Percentiles rank a stretch among this genome's conserved stretches.
Conservation (phyloP, 306 rosid species). For the Dalbergia cochinchinensis region DNA sequence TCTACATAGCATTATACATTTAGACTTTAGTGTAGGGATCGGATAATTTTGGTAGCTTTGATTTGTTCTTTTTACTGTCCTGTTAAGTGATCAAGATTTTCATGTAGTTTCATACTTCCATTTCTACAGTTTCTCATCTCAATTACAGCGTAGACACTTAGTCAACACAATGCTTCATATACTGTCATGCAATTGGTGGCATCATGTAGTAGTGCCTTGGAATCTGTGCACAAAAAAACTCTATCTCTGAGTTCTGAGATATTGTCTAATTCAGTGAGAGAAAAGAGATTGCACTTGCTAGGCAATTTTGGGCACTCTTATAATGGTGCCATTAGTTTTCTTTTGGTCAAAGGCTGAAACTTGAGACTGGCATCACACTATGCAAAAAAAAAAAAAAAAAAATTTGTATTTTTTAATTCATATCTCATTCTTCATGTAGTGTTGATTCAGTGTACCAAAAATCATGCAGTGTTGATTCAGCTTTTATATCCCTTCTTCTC, state of each 20-base stretch:
- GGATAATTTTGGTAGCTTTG: background rate
- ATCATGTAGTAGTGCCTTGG: slow-evolving; percentile 32
- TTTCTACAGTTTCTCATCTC: background rate
- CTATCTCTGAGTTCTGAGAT: background rate
- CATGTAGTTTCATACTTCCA: slow-evolving; percentile 19
- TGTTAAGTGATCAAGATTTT: background rate
- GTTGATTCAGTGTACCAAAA: background rate
- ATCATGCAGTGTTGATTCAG: background rate
- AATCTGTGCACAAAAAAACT: slow-evolving; percentile 11
- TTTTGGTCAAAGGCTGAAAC: slow-evolving; percentile 43
- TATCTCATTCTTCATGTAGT: background rate
- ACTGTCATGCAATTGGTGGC: slow-evolving; percentile 43
- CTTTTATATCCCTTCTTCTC: background rate
- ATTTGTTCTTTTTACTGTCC: too few species aligned
- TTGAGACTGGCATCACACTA: slow-evolving; percentile 4
- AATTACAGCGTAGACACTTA: slow-evolving; percentile 7
- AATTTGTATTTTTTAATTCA: background rate
- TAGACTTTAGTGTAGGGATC: background rate
- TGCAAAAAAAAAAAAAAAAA: background rate
- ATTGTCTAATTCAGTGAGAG: slow-evolving; percentile 34
- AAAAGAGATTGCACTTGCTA: slow-evolving; percentile 31
- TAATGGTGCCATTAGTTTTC: slow-evolving; percentile 28
- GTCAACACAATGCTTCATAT: slow-evolving; percentile 24
- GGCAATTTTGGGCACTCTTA: slow-evolving; percentile 24
- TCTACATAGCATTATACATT: background rate